Evolutionary conservation across 208 protist species (phyloP).

Genomic region (Leishmania mexicana): DNA sequence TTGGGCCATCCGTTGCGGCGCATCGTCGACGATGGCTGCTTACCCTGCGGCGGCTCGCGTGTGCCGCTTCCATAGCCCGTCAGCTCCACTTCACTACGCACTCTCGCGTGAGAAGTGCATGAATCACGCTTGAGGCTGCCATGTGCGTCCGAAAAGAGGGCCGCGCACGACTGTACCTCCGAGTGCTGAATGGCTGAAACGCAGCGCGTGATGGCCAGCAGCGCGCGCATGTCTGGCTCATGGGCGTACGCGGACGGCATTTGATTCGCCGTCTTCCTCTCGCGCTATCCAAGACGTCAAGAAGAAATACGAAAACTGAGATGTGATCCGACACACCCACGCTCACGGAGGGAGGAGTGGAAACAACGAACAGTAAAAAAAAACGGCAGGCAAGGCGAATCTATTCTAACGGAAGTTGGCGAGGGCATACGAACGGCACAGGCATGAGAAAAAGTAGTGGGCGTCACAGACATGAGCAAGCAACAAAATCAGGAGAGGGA

Average conservation of each 20-base stretch:
- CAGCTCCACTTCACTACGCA: background rate
- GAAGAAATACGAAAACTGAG: background rate
- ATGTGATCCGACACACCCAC: background rate
- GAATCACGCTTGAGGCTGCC: background rate
- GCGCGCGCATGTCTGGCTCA: slow-evolving; percentile 22
- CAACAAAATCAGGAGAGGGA: background rate
- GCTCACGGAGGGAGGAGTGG: no score
- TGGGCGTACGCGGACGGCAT: slow-evolving; percentile 18
- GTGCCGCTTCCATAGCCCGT: background rate
- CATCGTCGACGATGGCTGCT: background rate
- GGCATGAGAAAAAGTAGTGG: background rate
- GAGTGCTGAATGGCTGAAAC: slow-evolving; percentile 20
- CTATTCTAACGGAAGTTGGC: background rate
- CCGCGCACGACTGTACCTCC: slow-evolving; percentile 2
- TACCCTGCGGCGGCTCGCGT: background rate
- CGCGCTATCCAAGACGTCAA: background rate
- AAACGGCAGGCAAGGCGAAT: background rate
- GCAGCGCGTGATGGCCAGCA: slow-evolving; percentile 21
- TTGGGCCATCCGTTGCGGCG: background rate
- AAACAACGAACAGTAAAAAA: background rate
- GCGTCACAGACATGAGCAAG: background rate
- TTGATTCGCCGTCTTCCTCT: background rate
- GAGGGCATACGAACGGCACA: background rate
- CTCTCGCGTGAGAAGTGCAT: background rate
- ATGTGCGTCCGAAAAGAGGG: slow-evolving; percentile 5